Percentiles rank a stretch among this genome's conserved stretches.
Evolutionary conservation across 257 asterid genomes (phyloP).

Genomic region (Mentha longifolia): DNA sequence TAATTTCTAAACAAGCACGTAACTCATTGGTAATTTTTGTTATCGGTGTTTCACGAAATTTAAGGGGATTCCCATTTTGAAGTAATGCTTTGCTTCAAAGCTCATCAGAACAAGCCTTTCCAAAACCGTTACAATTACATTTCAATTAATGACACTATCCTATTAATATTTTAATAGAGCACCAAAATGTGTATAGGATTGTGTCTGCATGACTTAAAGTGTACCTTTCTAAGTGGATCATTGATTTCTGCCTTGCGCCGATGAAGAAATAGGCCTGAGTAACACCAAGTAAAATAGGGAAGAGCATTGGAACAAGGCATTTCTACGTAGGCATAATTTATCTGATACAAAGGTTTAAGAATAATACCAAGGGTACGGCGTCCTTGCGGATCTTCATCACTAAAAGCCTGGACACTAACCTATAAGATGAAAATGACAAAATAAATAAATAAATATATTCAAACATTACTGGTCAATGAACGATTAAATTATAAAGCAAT

Average conservation of each 20-base stretch:
- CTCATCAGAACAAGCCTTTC: too few species aligned
- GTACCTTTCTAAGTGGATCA: slow-evolving; percentile 81
- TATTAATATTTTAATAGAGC: background rate
- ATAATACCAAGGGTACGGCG: slow-evolving; percentile 91
- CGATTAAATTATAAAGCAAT: slow-evolving; percentile 4
- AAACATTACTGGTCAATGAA: slow-evolving; percentile 29
- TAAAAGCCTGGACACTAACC: slow-evolving; percentile 97
- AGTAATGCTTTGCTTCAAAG: too few species aligned
- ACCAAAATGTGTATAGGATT: background rate
- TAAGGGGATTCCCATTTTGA: too few species aligned
- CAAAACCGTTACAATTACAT: too few species aligned
- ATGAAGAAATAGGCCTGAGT: slow-evolving; percentile 92
- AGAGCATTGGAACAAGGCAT: slow-evolving; percentile 14
- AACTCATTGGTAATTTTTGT: too few species aligned
- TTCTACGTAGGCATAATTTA: slow-evolving; percentile 14
- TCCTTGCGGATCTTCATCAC: slow-evolving; percentile 97
- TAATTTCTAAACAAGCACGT: too few species aligned
- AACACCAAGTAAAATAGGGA: slow-evolving; percentile 26
- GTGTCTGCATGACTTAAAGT: slow-evolving; percentile 6
- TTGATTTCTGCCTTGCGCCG: slow-evolving; percentile 90
- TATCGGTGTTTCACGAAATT: too few species aligned
- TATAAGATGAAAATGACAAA: slow-evolving; percentile 45
- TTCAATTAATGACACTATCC: too few species aligned
- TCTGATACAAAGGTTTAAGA: slow-evolving; percentile 4
- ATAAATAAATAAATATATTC: background rate